Base-by-base conservation (phyloP, 148 eudicot genomes). In the Diospyros kaki region DNA sequence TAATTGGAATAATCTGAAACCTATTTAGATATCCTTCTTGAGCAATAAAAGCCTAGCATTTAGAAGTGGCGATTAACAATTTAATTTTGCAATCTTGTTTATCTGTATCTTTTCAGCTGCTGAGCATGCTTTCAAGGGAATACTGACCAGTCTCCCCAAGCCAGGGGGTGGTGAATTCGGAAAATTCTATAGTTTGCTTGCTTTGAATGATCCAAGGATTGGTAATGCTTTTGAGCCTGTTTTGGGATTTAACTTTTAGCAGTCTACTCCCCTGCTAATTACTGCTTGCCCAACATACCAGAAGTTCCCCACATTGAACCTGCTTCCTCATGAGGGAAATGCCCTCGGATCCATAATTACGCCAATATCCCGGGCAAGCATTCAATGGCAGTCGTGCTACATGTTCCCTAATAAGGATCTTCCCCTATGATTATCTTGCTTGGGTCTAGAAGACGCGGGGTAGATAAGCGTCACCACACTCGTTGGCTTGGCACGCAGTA, bases 121-220 rank as follows among this genome's bases (percentile, higher is more conserved):
- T 56, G 90, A 87, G 83, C 71, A 87, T 75, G 82, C 90, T 70
- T 87, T 89, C 83, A 85, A 87, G 65, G 86, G 83, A 63, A 87
- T 89, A 42, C 74, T 85, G 77, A 85, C 90, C 54, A 73, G 81
- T 74, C 93, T 87, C 66, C 93, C 93, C 46, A 89, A 87, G 84
- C 86, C 86, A 55, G 89, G 93, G 59, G 90, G 93, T 72, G 93
- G 93, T 38, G 93, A 87, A 76, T 89, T 89, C 73, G 93, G 93
- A 67, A 89, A 89, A 71, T 89, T 85, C 82, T 87, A 89, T 73
- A 85, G 90, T 75, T 78, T 89, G 52, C 88, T 89, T 53, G 90
- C 88, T 82, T 71, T 89, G 69, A 89, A 85, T 78, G 93, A 89
- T 85, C 89, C 90, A 63, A 75, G 93, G 66, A 83, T 89, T 58